phyloP scores from a whole-genome alignment of 805 yeast species.

The Monosporozyma siamensis region DNA sequence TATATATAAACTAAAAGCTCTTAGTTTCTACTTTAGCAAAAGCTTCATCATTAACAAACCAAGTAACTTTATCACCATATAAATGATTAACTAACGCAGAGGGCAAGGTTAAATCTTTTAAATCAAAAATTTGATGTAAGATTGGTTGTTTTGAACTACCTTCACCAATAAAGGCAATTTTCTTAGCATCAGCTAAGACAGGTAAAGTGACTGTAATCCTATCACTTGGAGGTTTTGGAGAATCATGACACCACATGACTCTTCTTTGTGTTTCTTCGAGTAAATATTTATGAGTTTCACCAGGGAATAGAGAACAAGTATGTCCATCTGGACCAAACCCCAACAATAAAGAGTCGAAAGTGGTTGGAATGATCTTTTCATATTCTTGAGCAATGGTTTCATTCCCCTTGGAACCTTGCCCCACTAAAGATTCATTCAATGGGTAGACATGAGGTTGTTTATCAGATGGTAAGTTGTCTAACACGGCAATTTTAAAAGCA shows the following conservation, averaged over 20 bases:
- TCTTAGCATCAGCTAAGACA: constrained; percentile 39
- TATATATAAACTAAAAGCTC: neutral
- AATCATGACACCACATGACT: constrained; percentile 63
- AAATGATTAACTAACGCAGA: constrained; percentile 63
- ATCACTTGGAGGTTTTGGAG: constrained; percentile 92
- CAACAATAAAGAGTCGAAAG: constrained; percentile 57
- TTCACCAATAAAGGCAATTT: constrained; percentile 77
- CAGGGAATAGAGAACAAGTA: constrained; percentile 88
- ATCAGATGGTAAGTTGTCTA: constrained; percentile 41
- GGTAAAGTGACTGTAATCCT: constrained; percentile 86
- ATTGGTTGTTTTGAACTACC: constrained; percentile 76
- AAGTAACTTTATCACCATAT: constrained; percentile 45
- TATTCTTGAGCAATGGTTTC: constrained; percentile 57
- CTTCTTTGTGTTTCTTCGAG: constrained; percentile 37
- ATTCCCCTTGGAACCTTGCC: constrained; percentile 44
- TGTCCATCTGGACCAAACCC: constrained; percentile 98
- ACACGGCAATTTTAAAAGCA: constrained; percentile 55
- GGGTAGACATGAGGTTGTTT: constrained; percentile 42
- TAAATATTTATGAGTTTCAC: constrained; percentile 47
- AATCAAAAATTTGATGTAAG: constrained; percentile 58
- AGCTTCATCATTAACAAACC: constrained; percentile 85
- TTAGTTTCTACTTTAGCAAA: constrained; percentile 30
- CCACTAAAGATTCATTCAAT: constrained; percentile 53
- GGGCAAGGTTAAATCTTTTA: constrained; percentile 46
- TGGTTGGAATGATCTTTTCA: constrained; percentile 44